Evolutionary conservation across 257 asterid species (phyloP), one percentile per base, ranked within the genome.

Genomic region (Solanum lignicaule): DNA sequence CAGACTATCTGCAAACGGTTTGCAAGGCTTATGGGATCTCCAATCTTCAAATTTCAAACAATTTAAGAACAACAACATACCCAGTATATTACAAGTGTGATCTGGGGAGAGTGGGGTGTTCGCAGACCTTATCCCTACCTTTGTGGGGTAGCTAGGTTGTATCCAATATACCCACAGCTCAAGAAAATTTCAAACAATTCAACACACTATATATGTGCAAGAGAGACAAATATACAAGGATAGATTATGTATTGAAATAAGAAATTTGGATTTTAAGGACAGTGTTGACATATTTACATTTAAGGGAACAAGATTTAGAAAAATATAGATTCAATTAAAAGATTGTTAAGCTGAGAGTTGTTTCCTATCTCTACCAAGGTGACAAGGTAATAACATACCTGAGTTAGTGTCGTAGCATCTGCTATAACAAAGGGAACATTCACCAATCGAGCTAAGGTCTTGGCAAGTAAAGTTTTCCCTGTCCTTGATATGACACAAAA

Each of bases 401-500:
- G 99, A 89, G 99, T 97, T 87, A 97, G 98, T 36, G 98, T 97
- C 60, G 99, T 97, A 83, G 99, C 99, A 94, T 97, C 99, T 75
- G 99, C 98, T 93, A 97, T 96, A 79, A 96, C 99, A 87, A 97
- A 96, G 46, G 99, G 99, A 90, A 97, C 99, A 83, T 96, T 97
- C 87, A 97, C 99, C 90, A 97, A 89, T 83, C 98, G 96, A 62
- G 99, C 99, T 95, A 97, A 93, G 90, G 98, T 97, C 91, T 96
- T 97, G 85, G 99, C 98, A 87, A 97, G 99, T 93, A 96, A 94
- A 88, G 99, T 97, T 91, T 97, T 97, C 94, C 99, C 99, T 97
- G 99, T 97, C 98, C 98, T 94, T 95, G 91, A 93, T 88, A 93
- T 81, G 90, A 91, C 92, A 92, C 87, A 85, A 88, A 89, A 86